Evolutionary conservation across 2,329 filamentous ascomycete genomes (phyloP), one percentile per base, ranked within the genome.

Genomic region (Eutypella sp.): DNA sequence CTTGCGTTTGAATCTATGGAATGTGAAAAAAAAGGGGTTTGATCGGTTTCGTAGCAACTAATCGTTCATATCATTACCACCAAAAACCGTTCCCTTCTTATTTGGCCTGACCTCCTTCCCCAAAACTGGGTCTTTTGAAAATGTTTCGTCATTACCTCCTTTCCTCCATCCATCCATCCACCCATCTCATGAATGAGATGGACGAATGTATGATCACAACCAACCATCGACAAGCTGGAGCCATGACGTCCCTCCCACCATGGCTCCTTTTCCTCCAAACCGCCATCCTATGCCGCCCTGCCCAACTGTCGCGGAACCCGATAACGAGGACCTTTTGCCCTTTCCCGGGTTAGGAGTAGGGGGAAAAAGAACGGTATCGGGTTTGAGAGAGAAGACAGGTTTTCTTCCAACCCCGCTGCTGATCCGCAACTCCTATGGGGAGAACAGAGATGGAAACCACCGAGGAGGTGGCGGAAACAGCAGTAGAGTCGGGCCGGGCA

Each of bases 201-300:
- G 25, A 33, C 13, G 29, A 33, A 33, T 15, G 13, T n/a, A 23
- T 20, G 15, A 45, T 42, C 10, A n/a, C 23, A 33, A 15, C 38
- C 25, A 47, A 24, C 11, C 36, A 42, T 45, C 41, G 45, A 47
- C 44, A 40, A 36, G 27, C 48, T 46, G 50, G 47, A 60, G 67
- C 67, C 68, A 70, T 72, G 74, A 74, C 79, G 79, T 83, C 78
- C 75, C 79, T 82, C 76, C 76, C 76, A 76, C 72, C 76, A 76
- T 68, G 70, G 67, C 67, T 53, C n/a, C 59, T 54, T 50, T 47
- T 49, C 49, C 47, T 54, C 48, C 52, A n/a, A 44, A 44, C 49
- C 50, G 48, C 45, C 41, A 51, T 51, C 46, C 46, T 46, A n/a
- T 42, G 42, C 24, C 45, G 53, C 50, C 42, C 43, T 47, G 53